Evolutionary conservation across 495 filamentous ascomycete species (phyloP), one percentile per base, ranked within the genome.

Genomic region (Penicillium egyptiacum): DNA sequence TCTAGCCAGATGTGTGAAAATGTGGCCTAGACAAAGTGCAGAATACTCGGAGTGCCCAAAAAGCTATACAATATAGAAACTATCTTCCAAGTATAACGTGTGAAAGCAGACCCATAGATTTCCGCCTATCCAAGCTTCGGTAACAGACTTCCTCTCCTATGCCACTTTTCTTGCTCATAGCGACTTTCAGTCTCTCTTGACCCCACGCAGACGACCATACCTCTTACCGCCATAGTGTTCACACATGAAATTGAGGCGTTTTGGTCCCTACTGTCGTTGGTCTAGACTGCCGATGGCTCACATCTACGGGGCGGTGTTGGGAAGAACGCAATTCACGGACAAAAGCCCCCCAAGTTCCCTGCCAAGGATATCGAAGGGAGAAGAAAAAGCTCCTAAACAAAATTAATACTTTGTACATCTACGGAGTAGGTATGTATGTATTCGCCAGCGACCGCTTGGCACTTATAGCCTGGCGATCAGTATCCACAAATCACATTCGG

Each of bases 401-500:
- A n/a, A 7, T n/a, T 39, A 5, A n/a, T 8, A n/a, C 35, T n/a
- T 16, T 17, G 35, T 39, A 39, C 35, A 25, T n/a, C 12, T 37
- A 49, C 16, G 20, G 2, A 12, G 20, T 46, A 20, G 8, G 25
- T 22, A 43, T 39, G 35, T 9, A 39, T 39, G 35, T n/a, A 39
- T 39, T 43, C 23, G 3, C 45, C n/a, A 25, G 19, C 9, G 11
- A 39, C 19, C 14, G 11, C 33, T 25, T 50, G 33, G 48, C 47
- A 17, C 12, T 16, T n/a, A 41, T 28, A 11, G 39, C 7, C 9
- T 31, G 17, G 17, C 17, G 26, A 53, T 43, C 19, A 37, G 25
- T 37, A 45, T 41, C 33, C 28, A 56, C 31, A 22, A 50, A 23
- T 10, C 54, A 56, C 23, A 30, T 48, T 55, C 20, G 45, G 50